Percentiles rank a stretch among this genome's conserved stretches.
phyloP scores from a whole-genome alignment of 805 yeast genomes.

The Lipomyces chichibuensis region DNA sequence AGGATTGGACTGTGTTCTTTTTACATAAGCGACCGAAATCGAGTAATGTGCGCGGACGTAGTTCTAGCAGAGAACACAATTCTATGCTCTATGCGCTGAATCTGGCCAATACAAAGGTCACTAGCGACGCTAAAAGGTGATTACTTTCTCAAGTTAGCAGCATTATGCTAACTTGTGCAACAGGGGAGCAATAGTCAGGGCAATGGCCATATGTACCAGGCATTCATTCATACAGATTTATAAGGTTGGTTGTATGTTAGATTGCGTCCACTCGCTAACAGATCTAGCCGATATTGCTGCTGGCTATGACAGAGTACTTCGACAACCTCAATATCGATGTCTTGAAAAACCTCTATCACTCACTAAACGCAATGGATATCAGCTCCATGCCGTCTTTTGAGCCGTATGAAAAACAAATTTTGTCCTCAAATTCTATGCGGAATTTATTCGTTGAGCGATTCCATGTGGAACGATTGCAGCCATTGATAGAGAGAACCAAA shows the following conservation, averaged over 20 bases:
- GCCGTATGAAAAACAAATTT: conserved; percentile 39
- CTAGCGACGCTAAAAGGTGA: conserved; percentile 45
- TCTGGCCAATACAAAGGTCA: conserved; percentile 56
- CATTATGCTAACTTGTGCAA: background rate
- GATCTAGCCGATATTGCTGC: conserved; percentile 54
- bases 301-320: conserved; percentile 57
- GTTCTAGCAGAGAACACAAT: conserved; percentile 29
- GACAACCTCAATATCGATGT: conserved; percentile 35
- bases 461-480: conserved; percentile 8
- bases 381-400: conserved; percentile 40
- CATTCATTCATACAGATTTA: conserved; percentile 58
- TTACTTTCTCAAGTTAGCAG: background rate
- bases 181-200: conserved; percentile 62
- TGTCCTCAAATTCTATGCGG: conserved; percentile 38
- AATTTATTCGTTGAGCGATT: conserved; percentile 40
- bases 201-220: conserved; percentile 62
- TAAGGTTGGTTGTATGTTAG: conserved; percentile 39
- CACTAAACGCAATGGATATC: conserved; percentile 41
- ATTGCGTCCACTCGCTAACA: background rate
- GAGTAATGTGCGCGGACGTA: background rate
- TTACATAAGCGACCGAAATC: conserved; percentile 40
- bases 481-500: background rate
- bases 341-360: conserved; percentile 40
- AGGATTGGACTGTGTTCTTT: conserved; percentile 60
- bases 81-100: conserved; percentile 59